These are phyloP conservation scores for Alternaria metachromatica DNA, from an alignment of 2,329 filamentous ascomycete genomes.

Conservation along the genomic window DNA sequence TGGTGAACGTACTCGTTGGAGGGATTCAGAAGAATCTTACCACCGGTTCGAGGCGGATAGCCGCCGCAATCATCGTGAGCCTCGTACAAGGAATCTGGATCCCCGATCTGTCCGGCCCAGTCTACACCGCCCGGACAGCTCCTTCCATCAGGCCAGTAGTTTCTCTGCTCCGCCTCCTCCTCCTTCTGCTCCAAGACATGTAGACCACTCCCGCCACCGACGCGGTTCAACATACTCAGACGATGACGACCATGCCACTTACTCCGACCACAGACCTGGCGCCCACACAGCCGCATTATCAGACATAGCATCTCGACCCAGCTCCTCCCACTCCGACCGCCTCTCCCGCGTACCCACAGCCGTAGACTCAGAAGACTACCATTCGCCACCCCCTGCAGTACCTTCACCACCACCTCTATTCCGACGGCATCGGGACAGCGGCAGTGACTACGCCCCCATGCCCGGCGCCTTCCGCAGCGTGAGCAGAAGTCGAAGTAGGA, in stretches of 20 bases:
- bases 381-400: not conserved
- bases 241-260: not conserved
- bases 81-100: not conserved
- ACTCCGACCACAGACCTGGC: slow-evolving; percentile 1
- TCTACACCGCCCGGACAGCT: not conserved
- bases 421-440: not conserved
- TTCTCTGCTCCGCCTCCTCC: not conserved
- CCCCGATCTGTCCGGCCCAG: not conserved
- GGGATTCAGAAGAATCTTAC: not conserved
- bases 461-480: not conserved
- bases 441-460: not conserved
- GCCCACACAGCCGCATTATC: not conserved
- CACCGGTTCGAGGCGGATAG: not conserved
- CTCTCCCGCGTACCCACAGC: not conserved
- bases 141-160: not conserved
- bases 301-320: slow-evolving; percentile 3
- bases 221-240: not conserved
- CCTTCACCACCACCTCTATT: not conserved
- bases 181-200: not conserved
- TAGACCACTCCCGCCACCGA: not conserved
- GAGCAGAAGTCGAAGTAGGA: not conserved
- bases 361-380: not conserved
- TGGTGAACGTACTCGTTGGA: not conserved
- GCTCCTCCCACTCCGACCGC: not conserved
- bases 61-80: not conserved